Evolutionary conservation across 352 stramenopile genomes (phyloP).

Genomic region (Phytopythium chamaehyphon): DNA sequence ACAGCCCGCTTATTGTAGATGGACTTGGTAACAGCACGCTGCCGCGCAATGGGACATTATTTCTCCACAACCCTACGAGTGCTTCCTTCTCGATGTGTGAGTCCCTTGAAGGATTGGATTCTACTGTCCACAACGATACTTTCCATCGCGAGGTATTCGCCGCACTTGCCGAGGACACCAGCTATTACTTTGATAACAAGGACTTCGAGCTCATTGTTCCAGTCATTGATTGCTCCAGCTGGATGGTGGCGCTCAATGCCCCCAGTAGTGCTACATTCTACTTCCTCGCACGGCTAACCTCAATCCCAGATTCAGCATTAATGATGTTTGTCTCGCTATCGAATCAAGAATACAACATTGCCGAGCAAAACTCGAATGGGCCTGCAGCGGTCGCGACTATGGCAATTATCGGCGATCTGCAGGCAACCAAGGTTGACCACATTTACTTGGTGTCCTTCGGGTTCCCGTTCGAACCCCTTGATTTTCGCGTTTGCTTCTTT

Average conservation of each 20-base stretch:
- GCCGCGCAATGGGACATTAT: constrained; percentile 25
- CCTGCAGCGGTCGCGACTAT: constrained; percentile 22
- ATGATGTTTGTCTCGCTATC: constrained; percentile 22
- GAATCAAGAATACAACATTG: constrained; percentile 30
- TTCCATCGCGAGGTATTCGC: constrained; percentile 27
- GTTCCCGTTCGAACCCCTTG: constrained; percentile 27
- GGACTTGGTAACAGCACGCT: constrained; percentile 20
- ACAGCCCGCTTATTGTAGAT: constrained; percentile 25
- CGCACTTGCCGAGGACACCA: constrained; percentile 14
- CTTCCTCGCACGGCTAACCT: constrained; percentile 22
- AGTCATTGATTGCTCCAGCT: constrained; percentile 36
- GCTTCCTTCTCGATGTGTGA: constrained; percentile 20
- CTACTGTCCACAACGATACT: constrained; percentile 27
- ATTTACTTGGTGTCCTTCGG: constrained; percentile 22
- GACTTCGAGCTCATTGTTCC: constrained; percentile 37
- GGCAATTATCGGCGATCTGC: constrained; percentile 21
- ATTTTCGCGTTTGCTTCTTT: constrained; percentile 26
- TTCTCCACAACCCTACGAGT: constrained; percentile 22
- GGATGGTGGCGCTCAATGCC: constrained; percentile 14
- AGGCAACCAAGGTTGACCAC: constrained; percentile 13
- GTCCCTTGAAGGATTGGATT: constrained; percentile 6
- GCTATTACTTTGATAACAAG: constrained; percentile 20
- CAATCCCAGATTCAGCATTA: constrained; percentile 11
- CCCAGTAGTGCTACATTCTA: constrained; percentile 17
- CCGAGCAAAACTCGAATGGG: constrained; percentile 11